phyloP scores from a whole-genome alignment of 768 basidiomycete genomes.

The Phylloporus arenicola region DNA sequence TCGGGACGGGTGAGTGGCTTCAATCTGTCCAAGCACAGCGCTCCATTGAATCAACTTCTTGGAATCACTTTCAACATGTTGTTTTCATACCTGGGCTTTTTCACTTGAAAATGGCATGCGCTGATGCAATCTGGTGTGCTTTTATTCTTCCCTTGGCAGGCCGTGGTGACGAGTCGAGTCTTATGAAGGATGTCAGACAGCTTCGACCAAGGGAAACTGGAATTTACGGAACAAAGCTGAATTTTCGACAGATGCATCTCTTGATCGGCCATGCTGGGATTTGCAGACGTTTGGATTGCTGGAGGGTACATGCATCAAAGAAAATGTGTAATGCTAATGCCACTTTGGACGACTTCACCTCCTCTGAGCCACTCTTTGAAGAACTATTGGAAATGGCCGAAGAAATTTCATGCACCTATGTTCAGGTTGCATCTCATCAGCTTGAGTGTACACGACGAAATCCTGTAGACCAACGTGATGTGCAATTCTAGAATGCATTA shows the following conservation, averaged over 20 bases:
- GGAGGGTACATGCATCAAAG: constrained; percentile 24
- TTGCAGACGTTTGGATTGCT: constrained; percentile 26
- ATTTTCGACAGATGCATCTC: constrained; percentile 34
- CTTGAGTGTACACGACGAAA: neutral
- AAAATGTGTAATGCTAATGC: too few relatives aligned
- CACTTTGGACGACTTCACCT: constrained; percentile 5
- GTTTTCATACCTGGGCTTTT: too few relatives aligned
- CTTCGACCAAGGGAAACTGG: constrained; percentile 12
- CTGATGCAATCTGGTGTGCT: constrained; percentile 17
- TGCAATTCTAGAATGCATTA: constrained; percentile 31
- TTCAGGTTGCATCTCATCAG: constrained; percentile 3
- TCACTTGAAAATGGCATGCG: too few relatives aligned
- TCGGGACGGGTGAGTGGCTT: neutral
- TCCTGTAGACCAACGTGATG: constrained; percentile 18
- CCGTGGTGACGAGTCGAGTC: constrained; percentile 6
- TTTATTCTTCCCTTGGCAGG: constrained; percentile 7
- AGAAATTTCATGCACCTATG: constrained; percentile 6
- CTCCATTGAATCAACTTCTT: constrained; percentile 9
- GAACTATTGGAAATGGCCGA: constrained; percentile 22
- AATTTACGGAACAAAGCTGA: constrained; percentile 19
- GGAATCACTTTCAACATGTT: constrained; percentile 27
- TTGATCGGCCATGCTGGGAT: constrained; percentile 28
- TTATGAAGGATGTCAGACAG: constrained; percentile 17
- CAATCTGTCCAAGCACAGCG: neutral
- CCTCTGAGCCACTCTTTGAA: constrained; percentile 15